Evolutionary conservation across 208 protist genomes (phyloP), one percentile per base, ranked within the genome.

Genomic region (Acanthamoeba triangularis): DNA sequence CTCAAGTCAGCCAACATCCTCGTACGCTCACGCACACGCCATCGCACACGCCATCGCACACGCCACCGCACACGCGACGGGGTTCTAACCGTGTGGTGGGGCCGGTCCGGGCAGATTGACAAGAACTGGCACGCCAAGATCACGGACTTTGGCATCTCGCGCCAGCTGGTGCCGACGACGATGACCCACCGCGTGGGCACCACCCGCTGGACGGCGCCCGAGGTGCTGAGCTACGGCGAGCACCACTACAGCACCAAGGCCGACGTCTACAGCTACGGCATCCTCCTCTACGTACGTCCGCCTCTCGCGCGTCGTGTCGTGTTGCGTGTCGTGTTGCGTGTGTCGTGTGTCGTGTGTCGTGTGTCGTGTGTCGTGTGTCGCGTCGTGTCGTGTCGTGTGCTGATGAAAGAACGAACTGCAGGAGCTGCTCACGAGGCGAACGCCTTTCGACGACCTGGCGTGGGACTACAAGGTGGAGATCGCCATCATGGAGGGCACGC

Each of bases 81-180:
- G n/a, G n/a, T n/a, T n/a, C n/a, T n/a, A n/a, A n/a, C n/a, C n/a
- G n/a, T n/a, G n/a, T n/a, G n/a, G n/a, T n/a, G n/a, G n/a, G n/a
- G n/a, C n/a, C n/a, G n/a, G n/a, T n/a, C n/a, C n/a, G 3, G 11
- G 16, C 76, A 84, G 76, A 84, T 84, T 23, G 76, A 84, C 76
- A 84, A 54, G 76, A 84, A 84, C 47, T 84, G 76, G 76, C 76
- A 84, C 76, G 76, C 76, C 52, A 90, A 90, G 82, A 90, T 90
- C 56, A 90, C 52, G 10, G 82, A 90, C 82, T 90, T 90, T 90
- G 82, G 82, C 37, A 69, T 90, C 14, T 69, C 52, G 47, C 82
- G 82, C 11, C 52, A 69, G 52, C 54, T 90, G 30, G 82, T 69
- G 37, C 52, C 47, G 82, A 67, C 82, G 52, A 90, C 52, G n/a